Evolutionary conservation across 2,329 filamentous ascomycete genomes (phyloP), one percentile per base, ranked within the genome.

Genomic region (Cercospora sp.): DNA sequence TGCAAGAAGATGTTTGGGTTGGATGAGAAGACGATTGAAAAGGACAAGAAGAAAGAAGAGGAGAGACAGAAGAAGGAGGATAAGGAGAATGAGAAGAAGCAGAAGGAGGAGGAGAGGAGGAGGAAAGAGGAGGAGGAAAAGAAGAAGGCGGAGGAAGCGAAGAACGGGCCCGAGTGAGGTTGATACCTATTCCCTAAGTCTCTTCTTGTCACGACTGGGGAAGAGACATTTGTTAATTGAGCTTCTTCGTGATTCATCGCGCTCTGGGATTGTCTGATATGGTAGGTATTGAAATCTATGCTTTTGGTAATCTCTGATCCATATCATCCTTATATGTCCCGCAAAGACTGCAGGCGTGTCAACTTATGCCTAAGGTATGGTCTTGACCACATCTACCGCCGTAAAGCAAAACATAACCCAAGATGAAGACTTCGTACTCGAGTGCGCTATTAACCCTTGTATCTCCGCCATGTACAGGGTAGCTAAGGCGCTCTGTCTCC

Each of bases 1-100:
- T 61, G 59, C 59, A 42, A 45, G 33, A 26, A 45, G 20, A 26
- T 42, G 20, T 61, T 61, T n/a, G 59, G 59, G 31, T 36, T 61
- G 20, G 59, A 61, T 28, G 9, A 61, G 33, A 45, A 61, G 20
- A 16, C 31, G 18, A 8, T 13, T 13, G 31, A 16, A 2, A 42
- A 42, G 8, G 36, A 13, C n/a, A n/a, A 20, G 20, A 23, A 61
- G 53, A n/a, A 57, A 3, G 13, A 28, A 39, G 36, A 39, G 26
- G 10, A 31, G 16, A 31, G 16, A 10, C 16, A 57, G 26, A n/a
- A 20, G 20, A 36, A 61, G 36, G 20, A 61, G 31, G 31, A 20
- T 13, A 16, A 42, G n/a, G 36, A 20, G n/a, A 20, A 9, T 36
- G 33, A 36, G 26, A 16, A 57, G 13, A 31, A 57, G 26, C 1